phyloP scores from a whole-genome alignment of 331 rosid species.

The Malus hybrid region DNA sequence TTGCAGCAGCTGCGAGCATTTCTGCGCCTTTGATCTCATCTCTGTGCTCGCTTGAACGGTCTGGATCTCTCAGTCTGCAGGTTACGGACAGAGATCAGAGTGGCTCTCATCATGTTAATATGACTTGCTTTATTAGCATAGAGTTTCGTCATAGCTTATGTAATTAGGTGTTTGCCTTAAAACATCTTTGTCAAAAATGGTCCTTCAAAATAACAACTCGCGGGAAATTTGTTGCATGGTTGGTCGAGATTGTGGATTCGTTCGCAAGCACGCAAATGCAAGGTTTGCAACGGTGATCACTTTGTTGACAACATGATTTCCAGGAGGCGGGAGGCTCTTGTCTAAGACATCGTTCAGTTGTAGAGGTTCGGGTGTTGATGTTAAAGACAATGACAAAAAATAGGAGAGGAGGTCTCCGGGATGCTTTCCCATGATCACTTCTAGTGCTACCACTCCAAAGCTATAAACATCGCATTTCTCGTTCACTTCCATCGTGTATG shows the following conservation, averaged over 20 bases:
- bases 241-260: constrained; percentile 13
- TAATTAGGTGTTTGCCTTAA: too few relatives aligned
- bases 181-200: background rate
- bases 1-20: too few relatives aligned
- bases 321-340: constrained; percentile 20
- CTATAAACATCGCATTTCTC: constrained; percentile 48
- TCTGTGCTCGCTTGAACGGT: too few relatives aligned
- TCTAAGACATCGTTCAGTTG: constrained; percentile 36
- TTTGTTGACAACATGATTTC: background rate
- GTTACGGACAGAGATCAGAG: too few relatives aligned
- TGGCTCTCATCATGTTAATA: too few relatives aligned
- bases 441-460: constrained; percentile 41
- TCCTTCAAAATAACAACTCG: background rate
- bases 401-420: constrained; percentile 30
- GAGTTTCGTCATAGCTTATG: too few relatives aligned
- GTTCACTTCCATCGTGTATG: constrained; percentile 24
- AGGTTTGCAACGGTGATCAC: constrained; percentile 1
- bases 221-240: constrained; percentile 7
- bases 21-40: too few relatives aligned
- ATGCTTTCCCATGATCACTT: constrained; percentile 43
- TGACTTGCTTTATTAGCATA: too few relatives aligned
- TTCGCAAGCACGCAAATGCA: constrained; percentile 9
- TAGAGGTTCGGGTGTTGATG: background rate
- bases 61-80: too few relatives aligned
- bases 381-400: constrained; percentile 2